Percentiles rank a stretch among this genome's conserved stretches.
These are phyloP conservation scores for Trichoderma koningiopsis DNA, from an alignment of 2,329 filamentous ascomycete genomes.

Conservation along the genomic window DNA sequence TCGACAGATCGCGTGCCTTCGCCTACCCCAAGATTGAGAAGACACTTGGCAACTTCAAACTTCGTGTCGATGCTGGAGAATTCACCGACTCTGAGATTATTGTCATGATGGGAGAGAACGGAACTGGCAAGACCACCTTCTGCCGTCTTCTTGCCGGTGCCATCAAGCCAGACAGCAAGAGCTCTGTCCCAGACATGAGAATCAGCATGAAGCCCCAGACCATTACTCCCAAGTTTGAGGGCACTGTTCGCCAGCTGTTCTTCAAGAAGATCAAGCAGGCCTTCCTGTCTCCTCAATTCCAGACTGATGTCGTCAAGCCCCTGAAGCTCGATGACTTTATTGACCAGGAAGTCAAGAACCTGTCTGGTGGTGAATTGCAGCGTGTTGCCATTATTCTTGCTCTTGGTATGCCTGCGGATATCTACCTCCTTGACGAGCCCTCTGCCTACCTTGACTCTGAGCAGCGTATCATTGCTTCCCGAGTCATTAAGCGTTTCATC, in stretches of 20 bases:
- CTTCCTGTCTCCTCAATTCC: slow-evolving; percentile 96
- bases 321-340: slow-evolving; percentile 99
- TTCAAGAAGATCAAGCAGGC: slow-evolving; percentile 99
- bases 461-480: slow-evolving; percentile 95
- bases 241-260: slow-evolving; percentile 95
- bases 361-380: slow-evolving; percentile 99
- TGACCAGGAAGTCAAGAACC: slow-evolving; percentile 97
- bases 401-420: slow-evolving; percentile 94
- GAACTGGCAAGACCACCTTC: slow-evolving; percentile 99
- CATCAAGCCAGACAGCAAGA: slow-evolving; percentile 81
- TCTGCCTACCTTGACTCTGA: slow-evolving; percentile 98
- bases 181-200: slow-evolving; percentile 86
- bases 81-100: slow-evolving; percentile 99
- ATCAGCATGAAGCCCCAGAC: slow-evolving; percentile 99
- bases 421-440: slow-evolving; percentile 98
- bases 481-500: slow-evolving; percentile 99
- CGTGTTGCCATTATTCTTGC: slow-evolving; percentile 97
- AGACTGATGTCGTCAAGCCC: slow-evolving; percentile 99
- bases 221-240: slow-evolving; percentile 96
- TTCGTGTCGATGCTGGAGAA: slow-evolving; percentile 76
- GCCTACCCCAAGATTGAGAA: slow-evolving; percentile 89
- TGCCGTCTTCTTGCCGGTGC: slow-evolving; percentile 93
- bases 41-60: slow-evolving; percentile 84
- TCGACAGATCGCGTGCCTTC: slow-evolving; percentile 84
- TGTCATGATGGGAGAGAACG: slow-evolving; percentile 99